A percentile compares a stretch with the other conserved stretches of the same genome.
Evolutionary conservation across 768 basidiomycete genomes (phyloP).

Genomic region (Calocera viscosa): DNA sequence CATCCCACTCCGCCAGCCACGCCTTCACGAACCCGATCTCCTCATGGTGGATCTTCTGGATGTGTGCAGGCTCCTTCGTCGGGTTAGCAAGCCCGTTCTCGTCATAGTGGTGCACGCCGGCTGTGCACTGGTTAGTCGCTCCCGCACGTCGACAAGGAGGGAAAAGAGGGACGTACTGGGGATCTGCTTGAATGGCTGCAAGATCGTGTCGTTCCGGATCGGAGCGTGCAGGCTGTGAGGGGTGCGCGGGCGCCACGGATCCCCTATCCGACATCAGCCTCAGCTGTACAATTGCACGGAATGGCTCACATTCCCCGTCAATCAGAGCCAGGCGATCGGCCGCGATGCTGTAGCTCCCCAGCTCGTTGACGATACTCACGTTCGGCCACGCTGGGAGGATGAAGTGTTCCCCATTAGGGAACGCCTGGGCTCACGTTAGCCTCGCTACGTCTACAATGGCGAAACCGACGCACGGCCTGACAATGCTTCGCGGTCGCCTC

Average conservation of each 20-base stretch:
- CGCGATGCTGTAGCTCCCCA: conserved; percentile 76
- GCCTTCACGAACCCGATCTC: conserved; percentile 64
- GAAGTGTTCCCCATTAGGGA: conserved; percentile 63
- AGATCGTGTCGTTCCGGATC: conserved; percentile 54
- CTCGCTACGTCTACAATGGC: too few species aligned
- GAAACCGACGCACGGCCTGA: conserved; percentile 1
- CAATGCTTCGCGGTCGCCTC: conserved; percentile 9
- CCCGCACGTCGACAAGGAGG: background rate
- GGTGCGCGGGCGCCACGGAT: conserved; percentile 83
- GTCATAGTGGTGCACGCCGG: conserved; percentile 55
- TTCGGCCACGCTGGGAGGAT: conserved; percentile 62
- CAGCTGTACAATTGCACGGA: background rate
- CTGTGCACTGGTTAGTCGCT: conserved; percentile 26
- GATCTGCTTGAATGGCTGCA: conserved; percentile 77
- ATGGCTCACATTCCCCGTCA: conserved; percentile 56
- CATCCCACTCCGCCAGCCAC: conserved; percentile 49
- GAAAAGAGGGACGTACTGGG: conserved; percentile 42
- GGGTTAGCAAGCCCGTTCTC: conserved; percentile 60
- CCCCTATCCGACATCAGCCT: conserved; percentile 36
- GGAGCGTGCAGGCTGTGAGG: conserved; percentile 65
- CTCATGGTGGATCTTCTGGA: conserved; percentile 65
- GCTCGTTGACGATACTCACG: conserved; percentile 62
- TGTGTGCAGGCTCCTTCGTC: conserved; percentile 57
- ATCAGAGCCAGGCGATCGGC: conserved; percentile 77
- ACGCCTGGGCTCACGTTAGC: too few species aligned